A percentile compares a stretch with the other conserved stretches of the same genome.
Evolutionary conservation across 257 asterid species (phyloP).

Genomic region (Ballota nigra): DNA sequence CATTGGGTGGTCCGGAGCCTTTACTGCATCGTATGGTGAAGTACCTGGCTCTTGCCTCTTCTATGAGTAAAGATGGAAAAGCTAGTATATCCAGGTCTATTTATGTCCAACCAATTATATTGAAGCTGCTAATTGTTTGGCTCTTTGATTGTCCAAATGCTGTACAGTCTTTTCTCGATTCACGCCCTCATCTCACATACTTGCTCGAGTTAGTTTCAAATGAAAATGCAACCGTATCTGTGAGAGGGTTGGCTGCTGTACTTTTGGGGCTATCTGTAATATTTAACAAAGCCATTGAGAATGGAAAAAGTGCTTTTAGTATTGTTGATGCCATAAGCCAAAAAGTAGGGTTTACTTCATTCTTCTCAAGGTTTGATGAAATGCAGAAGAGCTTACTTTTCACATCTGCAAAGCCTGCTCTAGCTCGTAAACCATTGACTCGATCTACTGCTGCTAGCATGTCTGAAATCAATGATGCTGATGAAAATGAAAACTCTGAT

Average conservation of each 20-base stretch:
- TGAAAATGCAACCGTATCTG: conserved; percentile 54
- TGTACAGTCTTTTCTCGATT: conserved; percentile 78
- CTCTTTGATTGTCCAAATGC: conserved; percentile 80
- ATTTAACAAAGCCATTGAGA: conserved; percentile 52
- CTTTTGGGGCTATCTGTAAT: conserved; percentile 75
- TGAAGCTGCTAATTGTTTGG: conserved; percentile 81
- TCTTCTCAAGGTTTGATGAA: conserved; percentile 72
- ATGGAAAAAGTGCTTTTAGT: conserved; percentile 55
- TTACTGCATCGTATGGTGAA: conserved; percentile 87
- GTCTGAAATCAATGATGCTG: conserved; percentile 80
- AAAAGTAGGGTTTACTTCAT: conserved; percentile 75
- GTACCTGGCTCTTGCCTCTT: conserved; percentile 83
- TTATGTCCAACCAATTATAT: conserved; percentile 66
- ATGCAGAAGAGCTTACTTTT: conserved; percentile 68
- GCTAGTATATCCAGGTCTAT: conserved; percentile 35
- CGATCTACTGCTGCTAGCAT: conserved; percentile 82
- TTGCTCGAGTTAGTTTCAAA: conserved; percentile 72
- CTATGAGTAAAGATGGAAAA: conserved; percentile 74
- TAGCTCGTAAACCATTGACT: conserved; percentile 62
- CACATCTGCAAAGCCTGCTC: conserved; percentile 61
- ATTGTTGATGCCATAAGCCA: conserved; percentile 81
- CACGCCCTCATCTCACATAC: conserved; percentile 85
- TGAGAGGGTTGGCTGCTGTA: conserved; percentile 76
- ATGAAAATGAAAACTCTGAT: conserved; percentile 55
- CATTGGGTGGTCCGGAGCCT: conserved; percentile 82